Evolutionary conservation across 116 monocot species (phyloP), one percentile per base, ranked within the genome.

Genomic region (Dioscorea cayenensis): DNA sequence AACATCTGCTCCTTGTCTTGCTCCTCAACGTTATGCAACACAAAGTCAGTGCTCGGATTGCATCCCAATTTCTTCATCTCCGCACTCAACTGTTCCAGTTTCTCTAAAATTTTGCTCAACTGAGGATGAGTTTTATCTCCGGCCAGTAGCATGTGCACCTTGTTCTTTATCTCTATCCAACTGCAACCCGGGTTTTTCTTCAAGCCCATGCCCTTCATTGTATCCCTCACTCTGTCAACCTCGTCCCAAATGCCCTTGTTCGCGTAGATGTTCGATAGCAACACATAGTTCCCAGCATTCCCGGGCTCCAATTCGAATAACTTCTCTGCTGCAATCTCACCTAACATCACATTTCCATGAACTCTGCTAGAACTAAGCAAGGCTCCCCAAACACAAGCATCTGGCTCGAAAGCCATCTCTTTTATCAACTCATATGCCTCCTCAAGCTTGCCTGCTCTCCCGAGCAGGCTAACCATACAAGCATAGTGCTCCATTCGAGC

Each of bases 1-100:
- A 94, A 66, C 48, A 94, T 90, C 38, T 87, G 79, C 71, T 94
- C 94, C 76, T 94, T 94, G 28, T 94, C 94, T 71, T 94, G 90
- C 63, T 94, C 94, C 81, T 94, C 94, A 6, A 94, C 87, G 78
- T 94, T 85, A 20, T 90, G 94, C 85, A 94, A 60, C 19, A 87
- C 94, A 59, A 83, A 81, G 60, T 73, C 76, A 0, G 80, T 90
- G 63, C 78, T 76, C 13, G 94, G 90, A 4, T 66, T 59, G 77
- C 78, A 85, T 4, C 94, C 94, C 2, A 75, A 19, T 66, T 28
- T 79, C 63, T 76, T 85, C 94, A 94, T 94, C 65, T 87, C 84
- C 52, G 49, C 25, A 18, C 77, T 63, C 61, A 94, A 64, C 28
- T 81, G 67, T 32, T 87, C 83, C 70, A 94, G 59, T 25, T 76